A percentile compares a stretch with the other conserved stretches of the same genome.
Conservation (phyloP, 2,329 filamentous ascomycete genomes). For the Stagonosporopsis chrysanthemi region DNA sequence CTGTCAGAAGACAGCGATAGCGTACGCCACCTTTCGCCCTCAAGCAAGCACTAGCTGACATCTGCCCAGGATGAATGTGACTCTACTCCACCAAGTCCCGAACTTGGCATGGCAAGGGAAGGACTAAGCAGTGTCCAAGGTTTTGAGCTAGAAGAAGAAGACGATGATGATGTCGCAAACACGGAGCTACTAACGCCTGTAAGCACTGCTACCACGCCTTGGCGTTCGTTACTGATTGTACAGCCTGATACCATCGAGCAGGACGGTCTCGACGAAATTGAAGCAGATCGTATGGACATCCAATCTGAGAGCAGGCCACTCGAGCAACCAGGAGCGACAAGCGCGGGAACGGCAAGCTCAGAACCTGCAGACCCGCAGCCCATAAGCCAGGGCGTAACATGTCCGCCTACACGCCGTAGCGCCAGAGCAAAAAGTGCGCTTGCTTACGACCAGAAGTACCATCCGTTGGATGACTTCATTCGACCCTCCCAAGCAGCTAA, state of each 20-base stretch:
- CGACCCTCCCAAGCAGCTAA: constrained; percentile 39
- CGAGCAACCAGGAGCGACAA: background rate
- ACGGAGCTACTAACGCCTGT: background rate
- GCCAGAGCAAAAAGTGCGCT: constrained; percentile 26
- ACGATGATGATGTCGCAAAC: background rate
- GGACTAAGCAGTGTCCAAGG: background rate
- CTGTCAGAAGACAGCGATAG: background rate
- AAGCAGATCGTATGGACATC: background rate
- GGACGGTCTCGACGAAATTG: background rate
- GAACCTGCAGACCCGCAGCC: background rate
- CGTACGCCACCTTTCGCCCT: background rate
- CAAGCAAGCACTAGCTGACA: background rate
- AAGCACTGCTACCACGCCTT: background rate
- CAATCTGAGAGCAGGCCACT: background rate
- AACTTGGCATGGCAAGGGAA: constrained; percentile 6
- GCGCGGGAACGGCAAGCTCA: background rate
- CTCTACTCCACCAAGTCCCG: constrained; percentile 2
- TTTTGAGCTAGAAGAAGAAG: background rate
- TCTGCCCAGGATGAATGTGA: background rate
- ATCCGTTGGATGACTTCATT: constrained; percentile 44
- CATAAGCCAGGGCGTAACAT: background rate
- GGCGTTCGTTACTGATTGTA: background rate
- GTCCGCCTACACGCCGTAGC: constrained; percentile 2
- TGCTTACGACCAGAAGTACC: constrained; percentile 43
- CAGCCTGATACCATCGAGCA: background rate